These are phyloP conservation scores for Waltergamsia citrina DNA, from an alignment of 2,329 filamentous ascomycete genomes.

Conservation along the genomic window DNA sequence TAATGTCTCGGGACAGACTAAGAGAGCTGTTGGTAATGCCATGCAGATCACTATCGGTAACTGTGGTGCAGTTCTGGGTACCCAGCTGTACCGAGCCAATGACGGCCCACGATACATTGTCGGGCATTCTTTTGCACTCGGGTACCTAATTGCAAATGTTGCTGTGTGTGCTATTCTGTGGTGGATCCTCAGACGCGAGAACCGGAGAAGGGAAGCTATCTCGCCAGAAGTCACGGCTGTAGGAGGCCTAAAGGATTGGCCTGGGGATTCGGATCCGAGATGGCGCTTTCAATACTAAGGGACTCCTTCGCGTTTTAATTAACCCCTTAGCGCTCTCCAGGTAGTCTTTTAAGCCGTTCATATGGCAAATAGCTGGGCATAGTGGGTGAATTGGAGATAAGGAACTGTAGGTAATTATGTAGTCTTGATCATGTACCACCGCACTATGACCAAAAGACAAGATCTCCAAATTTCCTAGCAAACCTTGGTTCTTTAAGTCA, in stretches of 20 bases:
- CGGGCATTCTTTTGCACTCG: constrained; percentile 58
- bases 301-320: too few species aligned
- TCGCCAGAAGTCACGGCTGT: constrained; percentile 35
- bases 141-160: constrained; percentile 51
- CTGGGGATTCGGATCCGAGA: constrained; percentile 52
- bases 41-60: constrained; percentile 68
- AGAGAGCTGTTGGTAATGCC: constrained; percentile 57
- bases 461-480: too few species aligned
- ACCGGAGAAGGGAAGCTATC: constrained; percentile 36
- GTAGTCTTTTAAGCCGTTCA: too few species aligned
- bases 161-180: constrained; percentile 43
- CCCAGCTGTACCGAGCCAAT: constrained; percentile 54
- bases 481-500: too few species aligned
- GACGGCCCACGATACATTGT: constrained; percentile 55
- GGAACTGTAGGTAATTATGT: too few species aligned
- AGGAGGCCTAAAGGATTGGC: constrained; percentile 42
- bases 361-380: too few species aligned
- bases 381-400: too few species aligned
- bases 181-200: constrained; percentile 45
- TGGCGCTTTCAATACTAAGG: constrained; percentile 60
- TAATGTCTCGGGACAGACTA: constrained; percentile 63
- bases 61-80: constrained; percentile 57
- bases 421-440: too few species aligned
- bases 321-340: too few species aligned
- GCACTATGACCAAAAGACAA: too few species aligned